Conservation (phyloP, 1,284 basidiomycete genomes). For the Ganoderma boninense region DNA sequence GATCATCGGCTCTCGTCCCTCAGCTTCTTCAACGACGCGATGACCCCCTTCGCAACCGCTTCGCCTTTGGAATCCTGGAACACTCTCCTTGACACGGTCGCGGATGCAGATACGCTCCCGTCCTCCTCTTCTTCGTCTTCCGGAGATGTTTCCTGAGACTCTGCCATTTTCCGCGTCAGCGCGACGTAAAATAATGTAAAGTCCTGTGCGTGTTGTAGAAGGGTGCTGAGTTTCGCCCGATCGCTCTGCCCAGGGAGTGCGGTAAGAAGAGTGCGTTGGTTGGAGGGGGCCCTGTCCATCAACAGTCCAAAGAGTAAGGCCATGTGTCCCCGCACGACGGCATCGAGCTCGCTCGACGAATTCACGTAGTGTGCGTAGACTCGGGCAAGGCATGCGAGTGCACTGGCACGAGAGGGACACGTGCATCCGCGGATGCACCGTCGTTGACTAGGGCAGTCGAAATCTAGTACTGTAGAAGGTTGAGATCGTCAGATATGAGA, state of each 20-base stretch:
- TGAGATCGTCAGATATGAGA: slow-evolving; percentile 6
- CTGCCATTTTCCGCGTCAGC: slow-evolving; percentile 42
- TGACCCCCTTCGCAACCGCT: slow-evolving; percentile 56
- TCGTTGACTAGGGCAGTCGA: slow-evolving; percentile 55
- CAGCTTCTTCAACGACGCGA: slow-evolving; percentile 56
- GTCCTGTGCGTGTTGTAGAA: slow-evolving; percentile 62
- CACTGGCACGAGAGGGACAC: slow-evolving; percentile 52
- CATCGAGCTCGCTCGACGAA: slow-evolving; percentile 42
- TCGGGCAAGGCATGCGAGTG: slow-evolving; percentile 55
- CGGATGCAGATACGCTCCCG: slow-evolving; percentile 30
- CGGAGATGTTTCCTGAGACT: slow-evolving; percentile 37
- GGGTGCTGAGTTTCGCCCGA: slow-evolving; percentile 50
- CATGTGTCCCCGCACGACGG: slow-evolving; percentile 70
- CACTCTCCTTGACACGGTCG: slow-evolving; percentile 24
- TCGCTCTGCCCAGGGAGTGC: slow-evolving; percentile 48
- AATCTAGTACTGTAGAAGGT: slow-evolving; percentile 51
- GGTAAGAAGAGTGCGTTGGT: slow-evolving; percentile 54
- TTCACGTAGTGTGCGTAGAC: slow-evolving; percentile 49
- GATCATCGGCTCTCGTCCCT: slow-evolving; percentile 23
- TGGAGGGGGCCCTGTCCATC: slow-evolving; percentile 55
- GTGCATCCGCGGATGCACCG: slow-evolving; percentile 57
- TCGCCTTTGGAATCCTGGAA: slow-evolving; percentile 48
- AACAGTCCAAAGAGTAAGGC: slow-evolving; percentile 78
- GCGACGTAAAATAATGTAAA: slow-evolving; percentile 65
- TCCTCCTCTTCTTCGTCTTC: slow-evolving; percentile 38